phyloP scores from a whole-genome alignment of 2,329 filamentous ascomycete genomes.

The Zymoseptoria ardabiliae region DNA sequence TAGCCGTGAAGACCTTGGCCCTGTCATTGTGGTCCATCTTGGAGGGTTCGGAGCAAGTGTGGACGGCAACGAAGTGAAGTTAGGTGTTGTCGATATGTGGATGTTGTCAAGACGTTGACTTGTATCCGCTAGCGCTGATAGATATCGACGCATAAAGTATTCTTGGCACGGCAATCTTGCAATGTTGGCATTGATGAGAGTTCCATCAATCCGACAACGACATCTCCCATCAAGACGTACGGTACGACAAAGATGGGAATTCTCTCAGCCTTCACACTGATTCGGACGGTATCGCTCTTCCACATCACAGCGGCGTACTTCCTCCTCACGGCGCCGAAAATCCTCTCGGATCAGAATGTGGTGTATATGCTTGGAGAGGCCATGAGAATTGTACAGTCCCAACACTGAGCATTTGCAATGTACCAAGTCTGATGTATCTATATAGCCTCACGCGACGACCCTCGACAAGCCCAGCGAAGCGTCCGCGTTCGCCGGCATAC shows the following conservation, averaged over 20 bases:
- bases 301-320: slow-evolving; percentile 78
- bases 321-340: slow-evolving; percentile 65
- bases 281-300: slow-evolving; percentile 74
- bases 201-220: background rate
- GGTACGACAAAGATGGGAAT: slow-evolving; percentile 59
- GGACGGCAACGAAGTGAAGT: background rate
- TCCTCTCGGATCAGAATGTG: slow-evolving; percentile 69
- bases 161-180: background rate
- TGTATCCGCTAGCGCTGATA: background rate
- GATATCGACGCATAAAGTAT: background rate
- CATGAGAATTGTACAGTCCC: slow-evolving; percentile 63
- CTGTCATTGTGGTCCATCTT: background rate
- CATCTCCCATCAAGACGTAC: background rate
- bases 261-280: slow-evolving; percentile 71
- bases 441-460: slow-evolving; percentile 56
- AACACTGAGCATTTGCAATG: background rate
- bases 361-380: slow-evolving; percentile 77
- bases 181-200: background rate
- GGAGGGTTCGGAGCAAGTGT: background rate
- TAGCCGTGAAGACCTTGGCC: background rate
- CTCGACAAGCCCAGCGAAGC: slow-evolving; percentile 64
- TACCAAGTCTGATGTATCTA: background rate
- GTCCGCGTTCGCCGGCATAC: slow-evolving; percentile 59
- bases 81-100: background rate
- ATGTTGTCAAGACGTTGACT: background rate